These are phyloP conservation scores for Tulasnella sp. DNA, from an alignment of 768 basidiomycete genomes.

Conservation along the genomic window DNA sequence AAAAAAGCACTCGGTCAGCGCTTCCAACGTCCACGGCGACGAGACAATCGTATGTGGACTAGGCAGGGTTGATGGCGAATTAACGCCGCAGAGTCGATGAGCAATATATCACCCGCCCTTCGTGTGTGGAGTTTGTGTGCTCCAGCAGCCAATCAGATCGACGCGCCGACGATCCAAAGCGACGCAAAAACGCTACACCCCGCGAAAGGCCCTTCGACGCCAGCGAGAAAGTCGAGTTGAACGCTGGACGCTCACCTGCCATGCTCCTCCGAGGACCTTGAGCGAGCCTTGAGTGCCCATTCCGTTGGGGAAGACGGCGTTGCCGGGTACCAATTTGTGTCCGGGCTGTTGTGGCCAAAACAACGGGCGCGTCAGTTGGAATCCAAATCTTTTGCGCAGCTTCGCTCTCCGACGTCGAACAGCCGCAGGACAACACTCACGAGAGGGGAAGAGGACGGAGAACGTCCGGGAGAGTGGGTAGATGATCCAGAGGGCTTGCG, in stretches of 20 bases:
- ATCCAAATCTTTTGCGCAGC: background rate
- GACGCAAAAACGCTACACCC: background rate
- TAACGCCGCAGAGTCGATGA: background rate
- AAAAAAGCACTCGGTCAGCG: background rate
- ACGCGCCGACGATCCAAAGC: background rate
- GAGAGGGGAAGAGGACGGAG: conserved; percentile 45
- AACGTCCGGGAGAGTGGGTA: conserved; percentile 50
- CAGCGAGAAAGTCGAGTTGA: background rate
- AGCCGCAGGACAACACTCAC: background rate
- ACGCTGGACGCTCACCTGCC: conserved; percentile 2
- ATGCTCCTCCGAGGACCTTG: background rate
- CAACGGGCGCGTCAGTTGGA: background rate
- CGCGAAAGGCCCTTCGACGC: background rate
- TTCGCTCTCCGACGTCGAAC: background rate
- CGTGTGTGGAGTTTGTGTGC: background rate
- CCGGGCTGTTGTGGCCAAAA: background rate
- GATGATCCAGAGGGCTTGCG: conserved; percentile 62
- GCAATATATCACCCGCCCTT: background rate
- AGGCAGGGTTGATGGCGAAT: background rate
- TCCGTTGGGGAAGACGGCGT: background rate
- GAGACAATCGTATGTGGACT: background rate
- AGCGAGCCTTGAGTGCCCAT: background rate
- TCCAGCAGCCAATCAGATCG: background rate
- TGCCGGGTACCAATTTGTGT: background rate
- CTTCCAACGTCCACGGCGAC: background rate